Percentiles rank a stretch among this genome's conserved stretches.
These are phyloP conservation scores for Filosporella fistucella DNA, from an alignment of 495 filamentous ascomycete genomes.

Conservation along the genomic window DNA sequence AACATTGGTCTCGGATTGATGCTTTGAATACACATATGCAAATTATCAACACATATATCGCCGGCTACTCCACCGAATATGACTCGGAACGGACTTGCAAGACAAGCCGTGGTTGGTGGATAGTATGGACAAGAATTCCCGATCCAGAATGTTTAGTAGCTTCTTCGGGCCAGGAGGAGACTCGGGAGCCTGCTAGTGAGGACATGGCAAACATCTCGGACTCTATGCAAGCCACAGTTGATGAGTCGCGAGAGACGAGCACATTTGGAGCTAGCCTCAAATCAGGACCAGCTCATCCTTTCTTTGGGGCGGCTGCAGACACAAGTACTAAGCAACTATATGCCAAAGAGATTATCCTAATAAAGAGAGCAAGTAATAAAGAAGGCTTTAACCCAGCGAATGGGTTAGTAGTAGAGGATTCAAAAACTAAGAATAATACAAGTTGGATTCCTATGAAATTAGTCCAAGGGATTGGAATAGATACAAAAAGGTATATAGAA, in stretches of 20 bases:
- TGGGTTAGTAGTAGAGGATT: conserved; percentile 25
- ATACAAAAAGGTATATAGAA: conserved; percentile 84
- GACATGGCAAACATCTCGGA: not conserved
- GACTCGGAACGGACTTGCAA: conserved; percentile 87
- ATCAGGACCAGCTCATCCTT: conserved; percentile 23
- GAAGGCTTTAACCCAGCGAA: conserved; percentile 18
- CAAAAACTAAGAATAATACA: too few relatives aligned
- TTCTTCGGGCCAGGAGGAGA: not conserved
- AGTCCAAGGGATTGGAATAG: conserved; percentile 83
- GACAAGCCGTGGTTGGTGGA: conserved; percentile 92
- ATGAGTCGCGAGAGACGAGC: conserved; percentile 7
- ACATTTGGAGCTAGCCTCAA: conserved; percentile 9
- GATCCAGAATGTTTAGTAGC: conserved; percentile 26
- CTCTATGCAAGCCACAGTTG: not conserved
- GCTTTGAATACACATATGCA: conserved; percentile 88
- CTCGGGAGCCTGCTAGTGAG: not conserved
- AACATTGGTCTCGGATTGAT: conserved; percentile 71
- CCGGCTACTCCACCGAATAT: conserved; percentile 49
- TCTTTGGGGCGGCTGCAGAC: conserved; percentile 7
- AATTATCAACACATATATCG: conserved; percentile 68
- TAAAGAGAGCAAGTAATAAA: conserved; percentile 74
- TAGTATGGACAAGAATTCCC: conserved; percentile 81
- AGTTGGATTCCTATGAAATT: conserved; percentile 54
- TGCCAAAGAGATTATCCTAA: conserved; percentile 71
- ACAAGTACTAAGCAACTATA: conserved; percentile 16